Evolutionary conservation across 2,329 filamentous ascomycete genomes (phyloP).

Genomic region (Paraphaeosphaeria sporulosa): DNA sequence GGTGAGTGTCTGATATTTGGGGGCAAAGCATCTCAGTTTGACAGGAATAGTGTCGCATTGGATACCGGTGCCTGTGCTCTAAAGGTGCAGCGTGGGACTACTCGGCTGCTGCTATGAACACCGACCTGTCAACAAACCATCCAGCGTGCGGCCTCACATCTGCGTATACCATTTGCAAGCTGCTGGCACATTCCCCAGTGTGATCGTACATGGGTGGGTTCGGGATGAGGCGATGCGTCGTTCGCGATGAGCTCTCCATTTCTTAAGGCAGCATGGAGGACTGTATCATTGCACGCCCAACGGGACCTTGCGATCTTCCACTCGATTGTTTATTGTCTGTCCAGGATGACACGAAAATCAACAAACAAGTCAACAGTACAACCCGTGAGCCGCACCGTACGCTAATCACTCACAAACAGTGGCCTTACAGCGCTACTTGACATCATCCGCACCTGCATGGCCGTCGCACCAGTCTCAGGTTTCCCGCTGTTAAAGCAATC

Average conservation of each 20-base stretch:
- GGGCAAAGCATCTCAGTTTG: neutral
- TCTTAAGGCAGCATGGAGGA: too few species aligned
- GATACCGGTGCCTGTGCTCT: neutral
- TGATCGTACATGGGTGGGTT: too few species aligned
- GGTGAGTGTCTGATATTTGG: neutral
- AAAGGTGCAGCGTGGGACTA: neutral
- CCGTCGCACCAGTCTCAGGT: neutral
- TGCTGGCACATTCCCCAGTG: too few species aligned
- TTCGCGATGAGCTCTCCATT: too few species aligned
- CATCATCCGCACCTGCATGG: neutral
- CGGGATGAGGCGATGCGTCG: too few species aligned
- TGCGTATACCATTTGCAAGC: too few species aligned
- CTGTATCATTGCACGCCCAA: neutral
- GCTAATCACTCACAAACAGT: neutral
- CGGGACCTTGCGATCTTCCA: neutral
- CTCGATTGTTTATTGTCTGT: neutral
- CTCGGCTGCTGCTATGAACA: neutral
- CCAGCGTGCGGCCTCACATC: too few species aligned
- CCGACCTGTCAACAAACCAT: neutral
- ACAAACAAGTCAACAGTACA: neutral
- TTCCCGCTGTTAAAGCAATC: neutral
- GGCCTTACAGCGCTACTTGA: neutral
- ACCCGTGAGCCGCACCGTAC: neutral
- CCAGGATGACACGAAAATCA: neutral
- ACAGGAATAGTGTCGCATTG: neutral